Conservation (phyloP, 1,284 basidiomycete genomes). For the Tilletiopsis washingtonensis region DNA sequence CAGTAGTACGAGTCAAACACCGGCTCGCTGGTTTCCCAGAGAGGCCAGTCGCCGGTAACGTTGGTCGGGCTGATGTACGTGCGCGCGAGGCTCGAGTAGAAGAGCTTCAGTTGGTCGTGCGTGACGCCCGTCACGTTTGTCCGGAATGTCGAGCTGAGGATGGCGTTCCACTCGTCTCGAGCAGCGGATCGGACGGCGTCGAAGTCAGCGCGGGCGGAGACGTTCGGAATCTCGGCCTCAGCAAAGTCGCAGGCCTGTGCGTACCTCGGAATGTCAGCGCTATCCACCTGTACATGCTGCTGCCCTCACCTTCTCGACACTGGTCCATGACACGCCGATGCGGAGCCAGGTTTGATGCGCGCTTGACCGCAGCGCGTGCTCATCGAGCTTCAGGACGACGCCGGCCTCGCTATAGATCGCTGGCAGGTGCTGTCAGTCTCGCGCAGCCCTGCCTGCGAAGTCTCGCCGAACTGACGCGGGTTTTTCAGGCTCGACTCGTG, state of each 20-base stretch:
- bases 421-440: too few relatives aligned
- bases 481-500: conserved; percentile 12
- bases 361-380: too few relatives aligned
- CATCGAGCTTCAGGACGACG: too few relatives aligned
- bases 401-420: too few relatives aligned
- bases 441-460: too few relatives aligned
- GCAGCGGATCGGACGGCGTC: neutral
- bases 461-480: too few relatives aligned
- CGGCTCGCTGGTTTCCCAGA: conserved; percentile 60
- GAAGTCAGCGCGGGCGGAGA: conserved; percentile 3
- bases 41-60: conserved; percentile 63
- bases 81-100: conserved; percentile 58
- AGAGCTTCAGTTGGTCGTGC: conserved; percentile 48
- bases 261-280: too few relatives aligned
- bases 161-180: conserved; percentile 11
- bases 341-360: too few relatives aligned
- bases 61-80: conserved; percentile 63
- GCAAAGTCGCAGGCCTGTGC: conserved; percentile 17
- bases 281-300: too few relatives aligned
- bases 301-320: too few relatives aligned
- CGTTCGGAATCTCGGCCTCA: conserved; percentile 10
- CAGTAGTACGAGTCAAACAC: conserved; percentile 63
- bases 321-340: too few relatives aligned
- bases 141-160: conserved; percentile 7
- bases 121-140: conserved; percentile 6